phyloP scores from a whole-genome alignment of 202 grass and related monocot genomes.

The Carex sylvatica region DNA sequence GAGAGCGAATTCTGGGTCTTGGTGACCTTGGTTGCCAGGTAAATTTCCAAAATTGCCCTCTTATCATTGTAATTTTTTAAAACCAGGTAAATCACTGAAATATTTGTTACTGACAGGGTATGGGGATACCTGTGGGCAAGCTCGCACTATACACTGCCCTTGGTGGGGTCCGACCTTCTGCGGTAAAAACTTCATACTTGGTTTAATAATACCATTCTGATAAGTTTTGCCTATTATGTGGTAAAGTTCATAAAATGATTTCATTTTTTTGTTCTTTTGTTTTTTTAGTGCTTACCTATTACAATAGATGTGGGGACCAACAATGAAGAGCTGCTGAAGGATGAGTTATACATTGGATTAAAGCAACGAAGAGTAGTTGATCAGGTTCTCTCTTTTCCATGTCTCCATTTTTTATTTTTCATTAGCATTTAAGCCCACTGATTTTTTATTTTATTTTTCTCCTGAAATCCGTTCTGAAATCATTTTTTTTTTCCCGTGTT shows the following conservation, averaged over 20 bases:
- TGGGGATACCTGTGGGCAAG: constrained; percentile 96
- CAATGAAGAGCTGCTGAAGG: constrained; percentile 74
- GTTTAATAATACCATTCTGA: background rate
- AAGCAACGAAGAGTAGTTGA: constrained; percentile 78
- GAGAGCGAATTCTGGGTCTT: constrained; percentile 81
- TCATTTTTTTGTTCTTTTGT: background rate
- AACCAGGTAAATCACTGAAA: constrained; percentile 2
- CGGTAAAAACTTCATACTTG: constrained; percentile 38
- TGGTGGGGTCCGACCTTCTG: constrained; percentile 75
- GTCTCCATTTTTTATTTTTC: constrained; percentile 9
- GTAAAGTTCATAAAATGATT: background rate
- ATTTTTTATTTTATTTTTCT: background rate
- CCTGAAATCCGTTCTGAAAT: background rate
- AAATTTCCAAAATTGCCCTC: constrained; percentile 16
- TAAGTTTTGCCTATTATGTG: background rate
- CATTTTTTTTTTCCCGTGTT: background rate
- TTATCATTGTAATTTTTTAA: background rate
- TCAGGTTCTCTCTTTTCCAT: constrained; percentile 42
- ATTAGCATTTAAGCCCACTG: background rate
- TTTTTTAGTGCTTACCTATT: constrained; percentile 67
- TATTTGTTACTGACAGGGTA: constrained; percentile 46
- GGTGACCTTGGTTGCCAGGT: constrained; percentile 97
- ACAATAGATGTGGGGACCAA: constrained; percentile 97
- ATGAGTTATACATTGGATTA: constrained; percentile 95
- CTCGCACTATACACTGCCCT: constrained; percentile 85